Evolutionary conservation across 805 yeast species (phyloP), one percentile per base, ranked within the genome.

Genomic region (Candida golubevii): DNA sequence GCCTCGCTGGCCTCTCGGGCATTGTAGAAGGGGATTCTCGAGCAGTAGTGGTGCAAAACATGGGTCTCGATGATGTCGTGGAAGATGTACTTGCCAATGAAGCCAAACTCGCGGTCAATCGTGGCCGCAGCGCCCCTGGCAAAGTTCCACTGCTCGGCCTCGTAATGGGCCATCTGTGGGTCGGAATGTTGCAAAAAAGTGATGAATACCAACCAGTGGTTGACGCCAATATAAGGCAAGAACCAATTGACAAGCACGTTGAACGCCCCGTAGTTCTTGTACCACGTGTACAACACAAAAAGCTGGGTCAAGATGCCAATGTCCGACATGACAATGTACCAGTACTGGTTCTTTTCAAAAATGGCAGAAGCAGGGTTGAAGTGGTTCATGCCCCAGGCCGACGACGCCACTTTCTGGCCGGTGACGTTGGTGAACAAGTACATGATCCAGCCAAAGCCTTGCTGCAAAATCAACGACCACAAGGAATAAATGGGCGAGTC

Each of bases 71-170:
- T 86, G 60, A 87, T 87, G 63, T 85, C 95, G 66, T 87, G 96
- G 80, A 87, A 83, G 58, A 85, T 71, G 74, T 78, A 78, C 61
- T 78, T 72, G 46, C 96, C 96, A 50, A 84, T 72, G 61, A 86
- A 83, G 28, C 91, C 90, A 61, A 85, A 84, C 60, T 85, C 81
- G 60, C 96, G 75, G 66, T 87, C 96, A 50, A 88, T 81, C 45
- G 95, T 87, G 48, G 91, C 86, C 44, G 93, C 90, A 28, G 96
- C 95, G 54, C 96, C 96, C 60, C 90, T 78, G 40, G 90, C 89
- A 62, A 85, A 85, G 55, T 77, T 86, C 96, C 96, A 87, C 64
- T 82, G 83, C 33, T 66, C 58, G 46, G 82, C 77, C 48, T 80
- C 82, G 69, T 87, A 87, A 65, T 87, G 95, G 28, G 96, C 90